These are phyloP conservation scores for Mortierella sp. DNA, from an alignment of 371 early-diverging fungal genomes.

Conservation along the genomic window DNA sequence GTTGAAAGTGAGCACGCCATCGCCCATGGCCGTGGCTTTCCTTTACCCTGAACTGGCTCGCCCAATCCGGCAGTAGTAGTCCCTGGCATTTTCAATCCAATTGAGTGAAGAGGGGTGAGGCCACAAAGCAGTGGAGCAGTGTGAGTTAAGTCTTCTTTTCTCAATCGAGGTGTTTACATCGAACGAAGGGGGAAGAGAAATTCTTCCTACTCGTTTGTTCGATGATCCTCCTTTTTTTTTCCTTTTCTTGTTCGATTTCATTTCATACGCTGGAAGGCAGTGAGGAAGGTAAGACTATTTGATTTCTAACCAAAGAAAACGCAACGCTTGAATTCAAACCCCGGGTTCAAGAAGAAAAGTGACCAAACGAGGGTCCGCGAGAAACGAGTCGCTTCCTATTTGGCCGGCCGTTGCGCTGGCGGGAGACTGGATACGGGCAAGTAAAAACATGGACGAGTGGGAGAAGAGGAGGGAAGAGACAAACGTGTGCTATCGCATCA, in stretches of 20 bases:
- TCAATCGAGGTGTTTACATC: background rate
- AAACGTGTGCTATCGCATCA: conserved; percentile 10
- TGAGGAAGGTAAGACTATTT: too few relatives aligned
- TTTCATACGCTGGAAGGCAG: background rate
- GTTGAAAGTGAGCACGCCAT: conserved; percentile 16
- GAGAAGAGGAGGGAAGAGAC: conserved; percentile 6
- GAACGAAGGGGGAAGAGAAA: background rate
- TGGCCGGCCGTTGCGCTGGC: background rate
- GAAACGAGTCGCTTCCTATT: background rate
- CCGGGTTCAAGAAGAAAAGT: background rate
- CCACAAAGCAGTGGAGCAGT: background rate
- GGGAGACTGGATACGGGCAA: background rate
- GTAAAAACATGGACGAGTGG: background rate
- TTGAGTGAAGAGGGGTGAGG: background rate
- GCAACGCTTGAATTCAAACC: conserved; percentile 5
- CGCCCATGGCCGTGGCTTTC: background rate
- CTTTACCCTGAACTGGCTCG: background rate
- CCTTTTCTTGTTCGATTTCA: background rate
- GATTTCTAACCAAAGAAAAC: too few relatives aligned
- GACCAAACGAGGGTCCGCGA: background rate
- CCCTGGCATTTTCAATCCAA: background rate
- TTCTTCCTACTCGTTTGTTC: background rate
- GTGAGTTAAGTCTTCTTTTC: background rate
- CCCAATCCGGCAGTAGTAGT: background rate
- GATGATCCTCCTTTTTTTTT: background rate